Conservation (phyloP, 768 basidiomycete species). For the Pulveroboletus sp. region DNA sequence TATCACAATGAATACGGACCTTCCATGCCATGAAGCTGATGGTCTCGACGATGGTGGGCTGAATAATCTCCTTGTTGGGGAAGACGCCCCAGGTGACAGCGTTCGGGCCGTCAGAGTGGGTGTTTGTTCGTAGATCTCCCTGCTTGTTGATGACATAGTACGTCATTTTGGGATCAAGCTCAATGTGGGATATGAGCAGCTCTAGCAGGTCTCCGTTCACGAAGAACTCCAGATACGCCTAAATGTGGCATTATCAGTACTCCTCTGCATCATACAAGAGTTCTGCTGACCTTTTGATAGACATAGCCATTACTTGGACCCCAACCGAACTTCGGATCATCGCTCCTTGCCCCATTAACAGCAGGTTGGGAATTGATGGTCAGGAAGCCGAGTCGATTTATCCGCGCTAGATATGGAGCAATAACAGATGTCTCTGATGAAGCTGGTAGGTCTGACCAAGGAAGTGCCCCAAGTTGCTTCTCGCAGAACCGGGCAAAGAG, state of each 20-base stretch:
- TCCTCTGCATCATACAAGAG: neutral
- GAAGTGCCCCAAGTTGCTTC: constrained; percentile 68
- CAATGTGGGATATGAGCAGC: constrained; percentile 73
- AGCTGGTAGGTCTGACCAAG: constrained; percentile 93
- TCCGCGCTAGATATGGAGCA: constrained; percentile 66
- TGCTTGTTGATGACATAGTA: constrained; percentile 97
- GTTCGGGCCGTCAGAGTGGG: constrained; percentile 90
- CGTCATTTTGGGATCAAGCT: constrained; percentile 82
- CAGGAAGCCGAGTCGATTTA: constrained; percentile 90
- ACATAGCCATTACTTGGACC: constrained; percentile 91
- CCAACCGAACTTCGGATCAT: constrained; percentile 87
- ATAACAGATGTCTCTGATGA: constrained; percentile 82
- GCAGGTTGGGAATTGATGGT: constrained; percentile 98
- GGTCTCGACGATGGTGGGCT: constrained; percentile 95
- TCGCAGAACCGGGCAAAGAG: constrained; percentile 86
- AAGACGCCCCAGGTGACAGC: constrained; percentile 99
- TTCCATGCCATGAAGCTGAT: constrained; percentile 99
- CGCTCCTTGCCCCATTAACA: constrained; percentile 82
- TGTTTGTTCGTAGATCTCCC: constrained; percentile 93
- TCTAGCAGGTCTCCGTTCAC: constrained; percentile 71
- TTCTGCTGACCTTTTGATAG: constrained; percentile 78
- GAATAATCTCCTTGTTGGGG: constrained; percentile 93
- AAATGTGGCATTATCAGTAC: neutral
- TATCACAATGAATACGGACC: constrained; percentile 37
- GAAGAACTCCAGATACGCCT: constrained; percentile 98